Conservation (phyloP, 805 yeast genomes). For the Metahyphopichia silvanorum region DNA sequence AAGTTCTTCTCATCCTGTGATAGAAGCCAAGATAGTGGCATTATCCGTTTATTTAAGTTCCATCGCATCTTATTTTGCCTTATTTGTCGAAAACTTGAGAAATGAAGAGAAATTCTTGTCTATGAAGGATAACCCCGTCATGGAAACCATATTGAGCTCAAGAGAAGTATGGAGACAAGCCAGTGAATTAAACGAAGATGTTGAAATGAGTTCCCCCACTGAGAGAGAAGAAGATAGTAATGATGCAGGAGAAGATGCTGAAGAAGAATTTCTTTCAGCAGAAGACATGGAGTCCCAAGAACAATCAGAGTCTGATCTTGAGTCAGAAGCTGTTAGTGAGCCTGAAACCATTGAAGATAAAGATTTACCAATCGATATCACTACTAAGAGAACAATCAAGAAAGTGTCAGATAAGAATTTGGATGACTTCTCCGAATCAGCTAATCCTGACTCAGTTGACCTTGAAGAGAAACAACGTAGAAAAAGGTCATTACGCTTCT, state of each 20-base stretch:
- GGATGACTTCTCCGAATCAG: slow-evolving; percentile 67
- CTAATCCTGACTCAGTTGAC: slow-evolving; percentile 71
- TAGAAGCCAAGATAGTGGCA: slow-evolving; percentile 59
- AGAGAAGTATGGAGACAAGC: slow-evolving; percentile 92
- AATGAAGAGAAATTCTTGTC: slow-evolving; percentile 49
- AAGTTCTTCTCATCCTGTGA: slow-evolving; percentile 29
- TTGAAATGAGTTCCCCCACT: not conserved
- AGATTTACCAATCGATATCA: slow-evolving; percentile 50
- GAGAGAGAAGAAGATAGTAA: not conserved
- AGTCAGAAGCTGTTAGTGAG: no score
- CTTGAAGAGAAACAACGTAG: slow-evolving; percentile 80
- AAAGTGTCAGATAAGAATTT: slow-evolving; percentile 14
- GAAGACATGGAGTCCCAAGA: slow-evolving; percentile 11
- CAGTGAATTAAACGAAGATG: slow-evolving; percentile 40
- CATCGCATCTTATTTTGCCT: slow-evolving; percentile 72
- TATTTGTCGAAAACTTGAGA: slow-evolving; percentile 57
- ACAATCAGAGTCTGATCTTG: slow-evolving; percentile 9
- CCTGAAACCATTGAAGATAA: slow-evolving; percentile 16
- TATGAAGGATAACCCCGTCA: slow-evolving; percentile 85
- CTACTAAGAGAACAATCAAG: slow-evolving; percentile 51
- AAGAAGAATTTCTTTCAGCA: slow-evolving; percentile 5
- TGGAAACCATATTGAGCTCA: slow-evolving; percentile 79
- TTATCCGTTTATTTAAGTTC: slow-evolving; percentile 77
- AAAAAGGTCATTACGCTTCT: slow-evolving; percentile 83
- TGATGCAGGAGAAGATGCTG: slow-evolving; percentile 3